A percentile compares a stretch with the other conserved stretches of the same genome.
Evolutionary conservation across 768 basidiomycete genomes (phyloP).

Genomic region (Mrakia blollopis): DNA sequence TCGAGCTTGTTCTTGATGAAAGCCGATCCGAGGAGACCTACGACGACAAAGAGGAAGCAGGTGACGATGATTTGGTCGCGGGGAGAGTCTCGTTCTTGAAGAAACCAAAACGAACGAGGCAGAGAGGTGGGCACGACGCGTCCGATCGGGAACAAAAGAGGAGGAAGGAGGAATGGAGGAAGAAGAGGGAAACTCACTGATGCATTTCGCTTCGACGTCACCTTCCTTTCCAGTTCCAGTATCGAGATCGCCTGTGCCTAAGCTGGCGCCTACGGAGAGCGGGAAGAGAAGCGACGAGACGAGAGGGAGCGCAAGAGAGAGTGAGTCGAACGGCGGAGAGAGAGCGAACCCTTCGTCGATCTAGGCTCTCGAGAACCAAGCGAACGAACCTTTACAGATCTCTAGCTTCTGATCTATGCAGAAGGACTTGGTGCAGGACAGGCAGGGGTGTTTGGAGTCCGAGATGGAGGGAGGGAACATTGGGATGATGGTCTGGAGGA

Average conservation of each 20-base stretch:
- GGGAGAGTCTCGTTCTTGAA: constrained; percentile 73
- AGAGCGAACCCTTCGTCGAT: not conserved
- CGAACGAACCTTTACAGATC: constrained; percentile 52
- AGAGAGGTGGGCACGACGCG: not conserved
- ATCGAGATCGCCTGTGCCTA: not conserved
- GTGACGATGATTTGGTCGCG: constrained; percentile 90
- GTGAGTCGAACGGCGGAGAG: not conserved
- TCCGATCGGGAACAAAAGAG: too few relatives aligned
- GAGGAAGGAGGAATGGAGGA: not conserved
- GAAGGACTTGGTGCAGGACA: constrained; percentile 92
- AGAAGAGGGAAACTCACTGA: constrained; percentile 46
- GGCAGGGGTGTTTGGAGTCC: constrained; percentile 80
- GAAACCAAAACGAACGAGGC: too few relatives aligned
- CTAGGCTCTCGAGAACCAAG: not conserved
- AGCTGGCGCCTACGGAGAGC: not conserved
- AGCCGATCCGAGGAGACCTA: constrained; percentile 76
- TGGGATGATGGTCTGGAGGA: constrained; percentile 55
- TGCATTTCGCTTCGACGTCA: not conserved
- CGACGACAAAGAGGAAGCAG: constrained; percentile 78
- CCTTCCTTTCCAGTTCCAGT: not conserved
- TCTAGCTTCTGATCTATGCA: constrained; percentile 84
- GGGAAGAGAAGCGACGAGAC: not conserved
- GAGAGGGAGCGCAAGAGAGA: too few relatives aligned
- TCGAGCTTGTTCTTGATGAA: constrained; percentile 50
- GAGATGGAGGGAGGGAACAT: constrained; percentile 62